phyloP scores from a whole-genome alignment of 495 filamentous ascomycete genomes.

The Neurospora intermedia region DNA sequence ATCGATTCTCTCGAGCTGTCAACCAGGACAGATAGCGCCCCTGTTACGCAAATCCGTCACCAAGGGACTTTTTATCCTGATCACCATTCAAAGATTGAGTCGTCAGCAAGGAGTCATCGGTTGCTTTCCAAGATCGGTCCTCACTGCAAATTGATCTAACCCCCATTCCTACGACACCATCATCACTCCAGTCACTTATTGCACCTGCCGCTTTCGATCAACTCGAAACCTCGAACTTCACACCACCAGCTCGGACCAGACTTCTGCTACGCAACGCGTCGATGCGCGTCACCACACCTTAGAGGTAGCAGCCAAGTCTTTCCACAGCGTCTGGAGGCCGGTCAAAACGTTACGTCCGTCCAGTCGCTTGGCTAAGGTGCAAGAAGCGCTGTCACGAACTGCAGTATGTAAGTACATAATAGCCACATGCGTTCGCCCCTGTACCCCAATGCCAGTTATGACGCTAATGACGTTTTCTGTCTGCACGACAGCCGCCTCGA shows the following conservation, averaged over 20 bases:
- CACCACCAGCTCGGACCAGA: background rate
- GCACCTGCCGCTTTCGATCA: background rate
- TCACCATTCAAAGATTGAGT: background rate
- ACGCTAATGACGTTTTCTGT: background rate
- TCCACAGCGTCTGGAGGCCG: background rate
- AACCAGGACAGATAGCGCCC: background rate
- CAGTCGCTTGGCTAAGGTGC: background rate
- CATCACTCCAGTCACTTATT: background rate
- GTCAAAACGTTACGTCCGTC: background rate
- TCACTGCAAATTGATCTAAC: background rate
- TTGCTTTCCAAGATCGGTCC: background rate
- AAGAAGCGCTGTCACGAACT: background rate
- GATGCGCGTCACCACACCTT: background rate
- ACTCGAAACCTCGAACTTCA: background rate
- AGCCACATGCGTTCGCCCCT: background rate
- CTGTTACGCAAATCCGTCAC: background rate
- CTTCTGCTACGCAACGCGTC: background rate
- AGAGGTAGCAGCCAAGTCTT: background rate
- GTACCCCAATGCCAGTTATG: background rate
- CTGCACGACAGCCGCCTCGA: slow-evolving; percentile 3
- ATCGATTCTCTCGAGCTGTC: background rate
- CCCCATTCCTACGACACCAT: background rate
- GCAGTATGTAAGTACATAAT: background rate
- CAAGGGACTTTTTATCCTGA: background rate
- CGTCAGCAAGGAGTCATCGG: background rate